phyloP scores from a whole-genome alignment of 768 basidiomycete genomes.

The Leccinum subtestaceum region DNA sequence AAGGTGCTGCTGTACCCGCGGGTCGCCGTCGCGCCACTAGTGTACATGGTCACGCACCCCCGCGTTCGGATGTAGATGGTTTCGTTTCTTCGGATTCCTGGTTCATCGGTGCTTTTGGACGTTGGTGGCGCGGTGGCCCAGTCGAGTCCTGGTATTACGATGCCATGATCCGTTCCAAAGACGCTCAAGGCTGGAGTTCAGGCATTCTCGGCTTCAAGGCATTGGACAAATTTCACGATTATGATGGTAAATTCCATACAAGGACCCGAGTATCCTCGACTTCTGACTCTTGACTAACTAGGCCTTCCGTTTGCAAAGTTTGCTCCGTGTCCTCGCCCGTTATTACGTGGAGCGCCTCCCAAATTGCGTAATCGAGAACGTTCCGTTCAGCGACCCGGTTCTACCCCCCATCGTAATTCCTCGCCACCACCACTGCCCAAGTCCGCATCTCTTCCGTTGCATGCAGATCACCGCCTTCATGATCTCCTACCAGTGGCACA shows the following conservation, averaged over 20 bases:
- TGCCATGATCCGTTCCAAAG: conserved; percentile 58
- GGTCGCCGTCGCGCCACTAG: conserved; percentile 55
- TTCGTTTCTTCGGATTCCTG: conserved; percentile 71
- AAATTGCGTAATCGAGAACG: conserved; percentile 57
- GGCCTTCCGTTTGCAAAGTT: conserved; percentile 54
- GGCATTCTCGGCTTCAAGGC: conserved; percentile 77
- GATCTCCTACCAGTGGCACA: conserved; percentile 26
- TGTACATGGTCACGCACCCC: conserved; percentile 17
- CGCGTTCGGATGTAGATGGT: conserved; percentile 37
- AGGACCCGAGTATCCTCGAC: not conserved
- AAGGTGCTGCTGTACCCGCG: conserved; percentile 37
- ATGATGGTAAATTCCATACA: conserved; percentile 48
- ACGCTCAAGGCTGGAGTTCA: conserved; percentile 72
- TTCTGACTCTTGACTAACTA: conserved; percentile 28
- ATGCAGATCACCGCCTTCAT: conserved; percentile 44
- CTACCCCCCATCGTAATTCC: conserved; percentile 52
- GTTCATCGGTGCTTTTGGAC: conserved; percentile 89
- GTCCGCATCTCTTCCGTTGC: conserved; percentile 75
- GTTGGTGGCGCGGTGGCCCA: conserved; percentile 86
- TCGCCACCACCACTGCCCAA: conserved; percentile 84
- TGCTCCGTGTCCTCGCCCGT: conserved; percentile 41
- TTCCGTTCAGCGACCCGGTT: conserved; percentile 41
- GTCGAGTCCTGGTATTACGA: conserved; percentile 79
- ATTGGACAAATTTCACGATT: conserved; percentile 66
- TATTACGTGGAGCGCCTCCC: conserved; percentile 50